Conservation (phyloP, 371 early-diverging fungal species). For the Umbelopsis sp. region DNA sequence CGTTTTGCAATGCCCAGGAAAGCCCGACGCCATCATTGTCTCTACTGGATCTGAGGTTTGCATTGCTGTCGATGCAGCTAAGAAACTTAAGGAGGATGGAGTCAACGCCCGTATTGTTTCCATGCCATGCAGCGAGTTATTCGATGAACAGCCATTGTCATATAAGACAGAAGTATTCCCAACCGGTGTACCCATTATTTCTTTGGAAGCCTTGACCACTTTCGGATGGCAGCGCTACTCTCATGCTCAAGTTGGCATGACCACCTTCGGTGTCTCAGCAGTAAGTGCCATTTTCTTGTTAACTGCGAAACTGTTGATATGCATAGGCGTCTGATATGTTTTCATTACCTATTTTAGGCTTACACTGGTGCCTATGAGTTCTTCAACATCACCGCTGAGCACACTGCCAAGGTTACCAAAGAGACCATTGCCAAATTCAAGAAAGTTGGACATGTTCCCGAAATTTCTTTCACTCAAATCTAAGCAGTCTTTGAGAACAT, state of each 20-base stretch:
- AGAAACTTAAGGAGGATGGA: conserved; percentile 56
- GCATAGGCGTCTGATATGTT: too few species aligned
- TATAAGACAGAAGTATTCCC: conserved; percentile 85
- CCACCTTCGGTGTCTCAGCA: conserved; percentile 86
- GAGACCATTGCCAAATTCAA: conserved; percentile 29
- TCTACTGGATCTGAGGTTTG: conserved; percentile 97
- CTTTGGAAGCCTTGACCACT: conserved; percentile 89
- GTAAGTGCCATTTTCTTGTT: conserved; percentile 12
- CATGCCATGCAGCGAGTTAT: conserved; percentile 91
- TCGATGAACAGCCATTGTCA: conserved; percentile 83
- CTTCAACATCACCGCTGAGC: conserved; percentile 33
- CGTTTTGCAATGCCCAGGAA: conserved; percentile 56
- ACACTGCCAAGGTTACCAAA: conserved; percentile 33
- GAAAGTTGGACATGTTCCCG: conserved; percentile 39
- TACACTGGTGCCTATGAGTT: conserved; percentile 31
- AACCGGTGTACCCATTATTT: conserved; percentile 76
- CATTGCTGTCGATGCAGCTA: conserved; percentile 81
- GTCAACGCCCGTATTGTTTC: conserved; percentile 87
- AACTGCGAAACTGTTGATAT: not conserved
- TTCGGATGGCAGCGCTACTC: conserved; percentile 94
- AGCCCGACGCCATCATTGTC: conserved; percentile 69
- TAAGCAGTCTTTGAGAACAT: not conserved
- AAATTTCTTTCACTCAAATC: conserved; percentile 19
- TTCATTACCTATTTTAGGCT: not conserved
- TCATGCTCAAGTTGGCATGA: conserved; percentile 84